Conservation (phyloP, 495 filamentous ascomycete genomes). For the Penicillium maclennaniae region DNA sequence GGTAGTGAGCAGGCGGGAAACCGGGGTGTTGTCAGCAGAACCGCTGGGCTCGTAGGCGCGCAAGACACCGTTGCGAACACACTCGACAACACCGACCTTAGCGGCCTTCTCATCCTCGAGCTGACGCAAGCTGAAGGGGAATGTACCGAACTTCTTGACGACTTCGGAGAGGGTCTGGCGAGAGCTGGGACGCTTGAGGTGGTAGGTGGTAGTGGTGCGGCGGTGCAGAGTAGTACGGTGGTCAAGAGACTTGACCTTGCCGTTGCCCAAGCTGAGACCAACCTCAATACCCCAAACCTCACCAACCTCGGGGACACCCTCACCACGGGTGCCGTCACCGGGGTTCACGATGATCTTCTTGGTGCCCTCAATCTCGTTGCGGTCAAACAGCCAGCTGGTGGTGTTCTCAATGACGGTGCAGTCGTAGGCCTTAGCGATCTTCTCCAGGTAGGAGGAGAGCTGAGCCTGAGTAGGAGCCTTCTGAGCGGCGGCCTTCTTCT, state of each 20-base stretch:
- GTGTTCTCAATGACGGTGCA: constrained; percentile 96
- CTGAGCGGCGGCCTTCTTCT: constrained; percentile 79
- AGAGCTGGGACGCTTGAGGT: constrained; percentile 86
- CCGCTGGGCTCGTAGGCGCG: constrained; percentile 94
- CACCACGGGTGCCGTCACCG: constrained; percentile 80
- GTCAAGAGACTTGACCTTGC: constrained; percentile 87
- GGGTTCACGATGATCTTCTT: constrained; percentile 97
- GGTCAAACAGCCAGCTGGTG: constrained; percentile 90
- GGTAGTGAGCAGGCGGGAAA: constrained; percentile 83
- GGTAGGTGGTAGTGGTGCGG: constrained; percentile 84
- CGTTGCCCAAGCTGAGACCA: constrained; percentile 82
- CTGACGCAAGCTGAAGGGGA: constrained; percentile 96
- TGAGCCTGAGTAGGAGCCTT: constrained; percentile 77
- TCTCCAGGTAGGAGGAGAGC: constrained; percentile 83
- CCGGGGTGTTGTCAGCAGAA: constrained; percentile 79
- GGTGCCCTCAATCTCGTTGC: constrained; percentile 94
- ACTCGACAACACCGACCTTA: constrained; percentile 94
- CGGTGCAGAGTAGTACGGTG: constrained; percentile 89
- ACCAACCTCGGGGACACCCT: constrained; percentile 83
- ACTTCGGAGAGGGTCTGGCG: constrained; percentile 87
- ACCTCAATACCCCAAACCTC: constrained; percentile 98
- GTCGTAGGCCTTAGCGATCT: constrained; percentile 84
- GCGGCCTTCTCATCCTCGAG: constrained; percentile 94
- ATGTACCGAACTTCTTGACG: constrained; percentile 92
- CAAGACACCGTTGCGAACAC: constrained; percentile 83